These are phyloP conservation scores for Lumnitzera littorea DNA, from an alignment of 345 rosid species.

Conservation along the genomic window DNA sequence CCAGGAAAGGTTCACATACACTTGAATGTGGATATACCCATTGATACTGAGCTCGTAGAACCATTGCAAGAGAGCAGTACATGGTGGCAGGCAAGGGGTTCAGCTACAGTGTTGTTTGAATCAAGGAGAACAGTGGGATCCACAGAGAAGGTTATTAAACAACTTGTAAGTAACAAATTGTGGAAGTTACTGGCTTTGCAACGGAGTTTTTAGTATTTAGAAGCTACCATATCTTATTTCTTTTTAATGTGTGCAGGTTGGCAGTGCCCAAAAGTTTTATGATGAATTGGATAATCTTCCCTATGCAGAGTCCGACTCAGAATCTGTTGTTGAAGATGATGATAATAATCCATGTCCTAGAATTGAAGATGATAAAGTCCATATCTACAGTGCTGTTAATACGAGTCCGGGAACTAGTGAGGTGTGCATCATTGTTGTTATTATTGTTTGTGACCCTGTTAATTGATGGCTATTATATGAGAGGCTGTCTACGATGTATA, in stretches of 20 bases:
- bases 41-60: slow-evolving; percentile 62
- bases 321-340: slow-evolving; percentile 35
- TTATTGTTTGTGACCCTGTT: background rate
- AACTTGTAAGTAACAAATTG: background rate
- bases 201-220: too few relatives aligned
- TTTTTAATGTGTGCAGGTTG: slow-evolving; percentile 46
- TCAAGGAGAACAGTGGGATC: slow-evolving; percentile 34
- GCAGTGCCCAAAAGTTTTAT: slow-evolving; percentile 85
- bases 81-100: slow-evolving; percentile 86
- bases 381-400: slow-evolving; percentile 54
- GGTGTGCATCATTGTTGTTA: slow-evolving; percentile 30
- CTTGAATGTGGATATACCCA: slow-evolving; percentile 58
- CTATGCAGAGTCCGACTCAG: slow-evolving; percentile 41
- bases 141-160: slow-evolving; percentile 49
- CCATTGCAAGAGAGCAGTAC: slow-evolving; percentile 68
- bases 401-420: slow-evolving; percentile 86
- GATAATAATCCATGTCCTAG: slow-evolving; percentile 16
- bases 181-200: background rate
- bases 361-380: slow-evolving; percentile 30
- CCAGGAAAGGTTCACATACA: slow-evolving; percentile 64
- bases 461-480: background rate
- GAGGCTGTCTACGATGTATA: too few relatives aligned
- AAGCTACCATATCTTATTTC: background rate
- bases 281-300: slow-evolving; percentile 85
- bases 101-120: slow-evolving; percentile 42